A percentile compares a stretch with the other conserved stretches of the same genome.
phyloP scores from a whole-genome alignment of 2,329 filamentous ascomycete genomes.

The Nemania sp. region DNA sequence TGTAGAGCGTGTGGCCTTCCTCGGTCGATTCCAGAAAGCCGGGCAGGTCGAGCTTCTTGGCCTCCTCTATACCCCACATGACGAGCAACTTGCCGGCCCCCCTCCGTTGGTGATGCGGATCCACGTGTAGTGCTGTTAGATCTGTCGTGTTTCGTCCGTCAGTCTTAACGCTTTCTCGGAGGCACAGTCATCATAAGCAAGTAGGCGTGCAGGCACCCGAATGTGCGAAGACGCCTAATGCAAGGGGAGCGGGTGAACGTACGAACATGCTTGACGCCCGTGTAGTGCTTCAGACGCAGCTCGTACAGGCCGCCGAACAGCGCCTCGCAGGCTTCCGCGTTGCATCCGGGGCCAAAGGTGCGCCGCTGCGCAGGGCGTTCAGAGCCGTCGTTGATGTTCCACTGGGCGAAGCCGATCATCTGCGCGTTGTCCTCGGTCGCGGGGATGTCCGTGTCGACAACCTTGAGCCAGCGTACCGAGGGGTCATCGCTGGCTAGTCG shows the following conservation, averaged over 20 bases:
- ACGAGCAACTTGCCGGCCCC: slow-evolving; percentile 47
- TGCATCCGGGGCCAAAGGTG: slow-evolving; percentile 35
- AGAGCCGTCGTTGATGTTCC: slow-evolving; percentile 35
- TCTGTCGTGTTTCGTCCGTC: slow-evolving; percentile 35
- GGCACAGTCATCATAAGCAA: no score
- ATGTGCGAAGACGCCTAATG: no score
- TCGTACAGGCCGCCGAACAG: slow-evolving; percentile 37
- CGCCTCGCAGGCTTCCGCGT: slow-evolving; percentile 40
- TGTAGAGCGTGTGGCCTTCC: slow-evolving; percentile 44
- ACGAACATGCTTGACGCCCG: slow-evolving; percentile 37
- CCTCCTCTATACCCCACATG: slow-evolving; percentile 45
- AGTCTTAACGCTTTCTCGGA: neutral
- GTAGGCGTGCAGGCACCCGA: no score
- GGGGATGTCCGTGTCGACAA: slow-evolving; percentile 42
- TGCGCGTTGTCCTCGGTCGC: slow-evolving; percentile 27
- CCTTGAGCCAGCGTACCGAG: slow-evolving; percentile 39
- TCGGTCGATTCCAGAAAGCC: slow-evolving; percentile 46
- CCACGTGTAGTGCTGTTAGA: slow-evolving; percentile 45
- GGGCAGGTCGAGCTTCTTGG: slow-evolving; percentile 41
- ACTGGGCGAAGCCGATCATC: slow-evolving; percentile 43
- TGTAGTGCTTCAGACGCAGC: slow-evolving; percentile 29
- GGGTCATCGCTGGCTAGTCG: slow-evolving; percentile 32
- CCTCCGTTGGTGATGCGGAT: slow-evolving; percentile 47
- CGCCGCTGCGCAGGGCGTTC: slow-evolving; percentile 24
- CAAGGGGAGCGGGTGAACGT: slow-evolving; percentile 21